These are phyloP conservation scores for Pythium brassicae DNA, from an alignment of 352 stramenopile species.

Conservation along the genomic window DNA sequence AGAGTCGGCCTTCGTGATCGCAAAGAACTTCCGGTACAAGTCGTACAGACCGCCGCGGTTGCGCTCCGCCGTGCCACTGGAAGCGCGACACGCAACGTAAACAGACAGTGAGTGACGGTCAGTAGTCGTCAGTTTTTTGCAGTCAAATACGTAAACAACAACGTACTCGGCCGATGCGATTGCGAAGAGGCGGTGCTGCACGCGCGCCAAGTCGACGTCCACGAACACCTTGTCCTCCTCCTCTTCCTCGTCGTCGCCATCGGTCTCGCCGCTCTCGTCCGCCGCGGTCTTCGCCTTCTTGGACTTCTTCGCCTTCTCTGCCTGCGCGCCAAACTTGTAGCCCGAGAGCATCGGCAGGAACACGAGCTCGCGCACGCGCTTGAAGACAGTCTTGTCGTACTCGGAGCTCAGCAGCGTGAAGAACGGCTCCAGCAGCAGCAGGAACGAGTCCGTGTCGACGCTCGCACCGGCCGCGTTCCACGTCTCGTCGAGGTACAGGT, in stretches of 20 bases:
- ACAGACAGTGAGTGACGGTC: conserved; percentile 1
- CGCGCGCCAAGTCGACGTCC: conserved; percentile 46
- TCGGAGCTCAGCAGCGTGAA: conserved; percentile 73
- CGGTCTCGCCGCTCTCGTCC: conserved; percentile 35
- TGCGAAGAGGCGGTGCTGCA: conserved; percentile 79
- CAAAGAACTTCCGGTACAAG: conserved; percentile 72
- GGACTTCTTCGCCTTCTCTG: conserved; percentile 19
- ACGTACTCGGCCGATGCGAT: conserved; percentile 71
- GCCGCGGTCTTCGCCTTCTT: conserved; percentile 34
- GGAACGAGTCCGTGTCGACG: conserved; percentile 53
- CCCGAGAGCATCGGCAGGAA: conserved; percentile 62
- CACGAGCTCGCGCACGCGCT: conserved; percentile 72
- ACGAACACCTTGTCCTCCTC: conserved; percentile 57
- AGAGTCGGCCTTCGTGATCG: conserved; percentile 69
- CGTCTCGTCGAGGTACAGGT: conserved; percentile 71
- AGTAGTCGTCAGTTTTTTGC: background rate
- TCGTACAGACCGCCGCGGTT: conserved; percentile 78
- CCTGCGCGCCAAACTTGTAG: conserved; percentile 63
- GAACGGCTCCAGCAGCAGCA: conserved; percentile 78
- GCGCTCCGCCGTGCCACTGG: conserved; percentile 62
- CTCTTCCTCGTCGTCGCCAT: conserved; percentile 48
- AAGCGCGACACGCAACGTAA: background rate
- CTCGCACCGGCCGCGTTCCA: conserved; percentile 44
- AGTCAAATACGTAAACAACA: background rate
- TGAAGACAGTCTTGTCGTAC: conserved; percentile 79